phyloP scores from a whole-genome alignment of 805 yeast species.

The Zygosaccharomyces kombuchaensis region DNA sequence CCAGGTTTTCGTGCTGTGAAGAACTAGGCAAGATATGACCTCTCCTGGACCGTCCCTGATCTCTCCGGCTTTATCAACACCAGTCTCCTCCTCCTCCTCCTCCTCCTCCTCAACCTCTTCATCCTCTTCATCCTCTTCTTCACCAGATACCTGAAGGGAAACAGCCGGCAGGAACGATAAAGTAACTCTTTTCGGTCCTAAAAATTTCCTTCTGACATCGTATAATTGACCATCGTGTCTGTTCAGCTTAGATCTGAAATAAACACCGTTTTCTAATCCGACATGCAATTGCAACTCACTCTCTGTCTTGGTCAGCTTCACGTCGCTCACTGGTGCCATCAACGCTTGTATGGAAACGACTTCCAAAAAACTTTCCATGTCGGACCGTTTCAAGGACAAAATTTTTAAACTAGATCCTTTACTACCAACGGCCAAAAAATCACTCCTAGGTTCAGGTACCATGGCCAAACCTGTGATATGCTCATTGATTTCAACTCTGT shows the following conservation, averaged over 20 bases:
- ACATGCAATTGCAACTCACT: conserved; percentile 51
- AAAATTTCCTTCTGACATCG: conserved; percentile 62
- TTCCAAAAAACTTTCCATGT: conserved; percentile 56
- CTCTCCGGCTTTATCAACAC: conserved; percentile 10
- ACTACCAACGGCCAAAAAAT: conserved; percentile 65
- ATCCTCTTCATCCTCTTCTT: conserved; percentile 31
- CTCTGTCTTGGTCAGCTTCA: conserved; percentile 26
- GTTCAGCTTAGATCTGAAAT: conserved; percentile 59
- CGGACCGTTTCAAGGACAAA: conserved; percentile 45
- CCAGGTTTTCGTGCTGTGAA: conserved; percentile 37
- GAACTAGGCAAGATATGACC: conserved; percentile 24
- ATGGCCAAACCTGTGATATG: conserved; percentile 51
- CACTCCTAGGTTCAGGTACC: conserved; percentile 45
- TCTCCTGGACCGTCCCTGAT: conserved; percentile 6
- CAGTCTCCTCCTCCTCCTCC: conserved; percentile 12
- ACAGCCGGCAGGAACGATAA: conserved; percentile 35
- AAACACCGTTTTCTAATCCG: conserved; percentile 82
- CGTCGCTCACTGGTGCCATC: conserved; percentile 45
- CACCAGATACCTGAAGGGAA: conserved; percentile 31
- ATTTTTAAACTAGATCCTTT: conserved; percentile 68
- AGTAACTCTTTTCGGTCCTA: conserved; percentile 64
- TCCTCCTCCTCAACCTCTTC: conserved; percentile 19
- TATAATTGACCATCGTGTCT: conserved; percentile 53
- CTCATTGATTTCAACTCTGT: conserved; percentile 49
- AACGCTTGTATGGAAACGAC: conserved; percentile 61